These are phyloP conservation scores for Phaffomyces opuntiae DNA, from an alignment of 805 yeast genomes.

Conservation along the genomic window DNA sequence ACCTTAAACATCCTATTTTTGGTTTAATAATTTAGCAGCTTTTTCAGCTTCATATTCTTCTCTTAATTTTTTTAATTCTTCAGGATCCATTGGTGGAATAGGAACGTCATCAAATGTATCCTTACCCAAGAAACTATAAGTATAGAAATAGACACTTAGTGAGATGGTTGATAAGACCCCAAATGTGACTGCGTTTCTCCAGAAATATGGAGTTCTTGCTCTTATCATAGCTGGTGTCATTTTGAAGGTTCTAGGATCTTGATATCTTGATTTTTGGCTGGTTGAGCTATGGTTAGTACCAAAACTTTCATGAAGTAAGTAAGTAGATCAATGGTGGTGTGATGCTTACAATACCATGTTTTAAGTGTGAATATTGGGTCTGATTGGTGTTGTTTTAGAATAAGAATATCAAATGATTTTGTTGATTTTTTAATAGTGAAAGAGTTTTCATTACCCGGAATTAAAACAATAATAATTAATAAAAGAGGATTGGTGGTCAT, in stretches of 20 bases:
- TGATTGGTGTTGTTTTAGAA: no score
- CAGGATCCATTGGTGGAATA: slow-evolving; percentile 83
- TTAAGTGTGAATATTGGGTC: no score
- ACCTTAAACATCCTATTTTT: background rate
- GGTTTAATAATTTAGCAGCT: slow-evolving; percentile 4
- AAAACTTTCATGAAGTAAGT: no score
- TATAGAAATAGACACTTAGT: slow-evolving; percentile 55
- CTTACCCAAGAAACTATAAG: slow-evolving; percentile 56
- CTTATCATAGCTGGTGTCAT: slow-evolving; percentile 93
- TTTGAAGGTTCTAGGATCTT: slow-evolving; percentile 64
- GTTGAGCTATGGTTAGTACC: background rate
- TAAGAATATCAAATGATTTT: no score
- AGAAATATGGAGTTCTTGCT: slow-evolving; percentile 82
- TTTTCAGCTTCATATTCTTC: slow-evolving; percentile 55
- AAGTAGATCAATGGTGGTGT: no score
- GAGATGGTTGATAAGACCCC: slow-evolving; percentile 56
- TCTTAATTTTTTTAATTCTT: slow-evolving; percentile 64
- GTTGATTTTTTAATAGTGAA: no score
- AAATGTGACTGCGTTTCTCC: slow-evolving; percentile 64
- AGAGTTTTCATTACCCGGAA: background rate
- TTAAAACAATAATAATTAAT: background rate
- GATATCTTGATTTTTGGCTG: slow-evolving; percentile 37
- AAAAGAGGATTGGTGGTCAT: no score
- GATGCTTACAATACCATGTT: slow-evolving; percentile 13
- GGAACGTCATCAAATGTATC: slow-evolving; percentile 92